A percentile compares a stretch with the other conserved stretches of the same genome.
Conservation (phyloP, 1,139 yeast genomes). For the Suhomyces bokatorum region DNA sequence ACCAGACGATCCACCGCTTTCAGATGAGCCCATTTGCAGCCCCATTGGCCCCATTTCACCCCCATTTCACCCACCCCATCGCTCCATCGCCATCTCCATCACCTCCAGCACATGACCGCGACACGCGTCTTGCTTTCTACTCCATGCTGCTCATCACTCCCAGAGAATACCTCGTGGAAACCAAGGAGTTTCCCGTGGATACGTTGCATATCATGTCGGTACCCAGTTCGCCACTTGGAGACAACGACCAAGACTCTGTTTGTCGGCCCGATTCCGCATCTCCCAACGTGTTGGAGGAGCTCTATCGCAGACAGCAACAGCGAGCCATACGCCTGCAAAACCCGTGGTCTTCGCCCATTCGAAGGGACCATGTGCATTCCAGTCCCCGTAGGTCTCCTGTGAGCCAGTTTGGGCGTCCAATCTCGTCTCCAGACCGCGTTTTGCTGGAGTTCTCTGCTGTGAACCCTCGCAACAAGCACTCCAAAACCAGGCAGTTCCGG, state of each 20-base stretch:
- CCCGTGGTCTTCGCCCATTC: conserved; percentile 12
- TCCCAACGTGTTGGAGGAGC: conserved; percentile 11
- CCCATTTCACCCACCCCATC: too few relatives aligned
- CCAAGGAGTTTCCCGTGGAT: conserved; percentile 14
- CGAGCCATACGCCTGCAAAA: conserved; percentile 9
- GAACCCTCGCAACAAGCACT: conserved; percentile 31
- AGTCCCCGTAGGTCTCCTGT: conserved; percentile 2
- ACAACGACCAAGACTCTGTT: not conserved
- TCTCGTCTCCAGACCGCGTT: conserved; percentile 3
- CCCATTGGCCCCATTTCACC: not conserved
- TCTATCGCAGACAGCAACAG: conserved; percentile 13
- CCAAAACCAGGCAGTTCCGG: conserved; percentile 29
- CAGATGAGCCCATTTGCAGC: too few relatives aligned
- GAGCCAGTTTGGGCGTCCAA: conserved; percentile 2
- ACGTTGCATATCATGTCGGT: conserved; percentile 15
- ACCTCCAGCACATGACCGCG: conserved; percentile 4
- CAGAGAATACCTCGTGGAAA: conserved; percentile 13
- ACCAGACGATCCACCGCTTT: too few relatives aligned
- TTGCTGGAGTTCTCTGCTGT: conserved; percentile 11
- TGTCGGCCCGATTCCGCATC: not conserved
- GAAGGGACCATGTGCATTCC: not conserved
- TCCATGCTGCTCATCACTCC: conserved; percentile 1
- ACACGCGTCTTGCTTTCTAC: not conserved
- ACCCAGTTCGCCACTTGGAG: conserved; percentile 14
- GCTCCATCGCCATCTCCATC: too few relatives aligned